Base-by-base conservation (phyloP, 2,329 filamentous ascomycete species). In the Colletotrichum filicis region DNA sequence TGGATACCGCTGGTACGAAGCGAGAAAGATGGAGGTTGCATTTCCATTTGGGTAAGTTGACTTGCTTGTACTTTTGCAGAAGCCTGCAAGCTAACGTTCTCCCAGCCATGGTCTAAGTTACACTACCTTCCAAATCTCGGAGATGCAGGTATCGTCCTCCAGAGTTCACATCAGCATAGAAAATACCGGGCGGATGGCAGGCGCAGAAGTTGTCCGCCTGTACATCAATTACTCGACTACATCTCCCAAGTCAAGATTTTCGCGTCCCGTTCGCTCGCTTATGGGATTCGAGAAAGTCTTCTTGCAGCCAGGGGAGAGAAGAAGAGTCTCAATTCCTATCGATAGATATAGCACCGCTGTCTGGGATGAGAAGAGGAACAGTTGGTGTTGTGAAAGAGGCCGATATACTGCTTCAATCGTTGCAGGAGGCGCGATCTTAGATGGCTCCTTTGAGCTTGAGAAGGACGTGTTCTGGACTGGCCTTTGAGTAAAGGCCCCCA, bases 1-100 rank as follows among this genome's bases (percentile, higher is more conserved):
- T 52, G 92, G 92, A 1, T 95, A 95, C 81, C 86, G 92, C 28
- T 93, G 89, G 82, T 94, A 93, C 79, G 92, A 95, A 78, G 90
- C 87, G 76, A 84, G 86, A 16, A 85, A 89, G 53, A 85, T 89
- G 5, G 82, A 85, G 0, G 87, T 90, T 0, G 84, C 91, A 7
- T 94, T 94, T 81, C 87, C 91, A 42, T 95, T 95, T 78, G 92
- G 68, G 68, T 71, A 35, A 66, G 68, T 61, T 19, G 2, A 8
- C 22, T 8, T 5, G 16, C 22, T 5, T 12, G 7, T 28, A n/a
- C 6, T 2, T 3, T 1, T 11, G 11, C 14, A 8, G 42, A 19
- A 16, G 32, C 16, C 2, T 24, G n/a, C n/a, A 52, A 42, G 16
- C 19, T 37, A 8, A 22, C 19, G 2, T 26, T 4, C n/a, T 2